Percentiles rank a stretch among this genome's conserved stretches.
These are phyloP conservation scores for Amphirosellinia nigrospora DNA, from an alignment of 495 filamentous ascomycete genomes.

Conservation along the genomic window DNA sequence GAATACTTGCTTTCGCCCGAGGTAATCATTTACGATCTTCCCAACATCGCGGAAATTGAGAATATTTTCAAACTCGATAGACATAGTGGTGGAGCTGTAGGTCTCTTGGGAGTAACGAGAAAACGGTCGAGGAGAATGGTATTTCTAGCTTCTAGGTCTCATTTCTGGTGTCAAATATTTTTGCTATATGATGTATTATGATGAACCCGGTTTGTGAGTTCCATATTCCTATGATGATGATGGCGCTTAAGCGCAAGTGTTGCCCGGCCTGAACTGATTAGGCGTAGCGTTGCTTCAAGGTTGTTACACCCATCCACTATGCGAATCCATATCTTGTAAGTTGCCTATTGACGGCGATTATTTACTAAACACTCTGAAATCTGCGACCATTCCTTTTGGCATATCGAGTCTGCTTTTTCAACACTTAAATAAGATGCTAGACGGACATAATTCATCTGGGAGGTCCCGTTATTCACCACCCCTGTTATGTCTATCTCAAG, in stretches of 20 bases:
- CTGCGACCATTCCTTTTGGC: background rate
- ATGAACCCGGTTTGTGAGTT: conserved; percentile 1
- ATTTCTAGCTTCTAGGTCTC: background rate
- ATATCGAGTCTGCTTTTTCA: background rate
- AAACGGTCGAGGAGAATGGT: background rate
- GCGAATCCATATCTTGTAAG: background rate
- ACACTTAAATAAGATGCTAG: background rate
- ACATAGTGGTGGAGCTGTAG: conserved; percentile 24
- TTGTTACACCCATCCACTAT: background rate
- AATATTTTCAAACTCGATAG: conserved; percentile 64
- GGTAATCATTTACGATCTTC: conserved; percentile 67
- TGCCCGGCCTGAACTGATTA: conserved; percentile 2
- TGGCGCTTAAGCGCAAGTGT: background rate
- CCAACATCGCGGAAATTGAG: conserved; percentile 89
- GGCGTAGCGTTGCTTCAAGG: conserved; percentile 10
- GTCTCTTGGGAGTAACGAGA: background rate
- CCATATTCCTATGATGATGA: background rate
- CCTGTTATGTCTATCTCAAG: background rate
- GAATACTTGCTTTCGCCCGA: conserved; percentile 56
- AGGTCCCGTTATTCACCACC: background rate
- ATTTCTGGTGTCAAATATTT: background rate
- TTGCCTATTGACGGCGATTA: background rate
- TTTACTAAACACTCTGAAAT: background rate
- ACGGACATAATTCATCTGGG: background rate
- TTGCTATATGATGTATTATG: background rate